Evolutionary conservation across 202 grass and related monocot species (phyloP).

Genomic region (Setaria viridis): DNA sequence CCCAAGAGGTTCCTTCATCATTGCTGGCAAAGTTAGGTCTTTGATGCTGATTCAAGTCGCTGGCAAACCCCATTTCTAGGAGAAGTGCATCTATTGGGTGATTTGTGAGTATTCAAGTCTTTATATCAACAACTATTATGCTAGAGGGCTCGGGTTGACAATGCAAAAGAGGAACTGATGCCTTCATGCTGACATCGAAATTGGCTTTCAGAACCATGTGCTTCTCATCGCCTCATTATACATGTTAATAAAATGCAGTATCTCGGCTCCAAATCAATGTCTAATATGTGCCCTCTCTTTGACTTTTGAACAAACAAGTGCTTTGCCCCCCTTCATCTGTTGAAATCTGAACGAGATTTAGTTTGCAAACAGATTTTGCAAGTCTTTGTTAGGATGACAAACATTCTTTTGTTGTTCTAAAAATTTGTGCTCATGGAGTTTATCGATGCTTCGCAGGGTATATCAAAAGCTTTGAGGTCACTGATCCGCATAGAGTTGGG

Average conservation of each 20-base stretch:
- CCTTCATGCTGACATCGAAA: neutral
- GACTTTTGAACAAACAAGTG: neutral
- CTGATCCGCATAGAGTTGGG: conserved; percentile 85
- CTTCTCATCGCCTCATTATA: neutral
- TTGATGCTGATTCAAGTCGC: no score
- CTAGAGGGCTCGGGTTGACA: neutral
- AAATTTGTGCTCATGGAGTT: neutral
- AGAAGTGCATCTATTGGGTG: neutral
- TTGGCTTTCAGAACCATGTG: neutral
- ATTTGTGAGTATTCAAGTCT: neutral
- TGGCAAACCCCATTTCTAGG: neutral
- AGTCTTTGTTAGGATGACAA: no score
- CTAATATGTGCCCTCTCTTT: neutral
- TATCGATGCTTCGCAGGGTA: conserved; percentile 60
- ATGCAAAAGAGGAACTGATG: neutral
- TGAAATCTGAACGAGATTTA: neutral
- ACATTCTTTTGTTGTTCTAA: neutral
- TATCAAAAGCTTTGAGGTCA: conserved; percentile 81
- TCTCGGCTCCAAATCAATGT: neutral
- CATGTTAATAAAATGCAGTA: neutral
- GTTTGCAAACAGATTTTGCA: neutral
- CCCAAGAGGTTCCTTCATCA: no score
- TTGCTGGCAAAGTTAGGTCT: no score
- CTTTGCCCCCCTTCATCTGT: neutral
- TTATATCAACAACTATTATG: neutral